These are phyloP conservation scores for Nyctanthes arbortristis DNA, from an alignment of 257 asterid genomes.

Conservation along the genomic window DNA sequence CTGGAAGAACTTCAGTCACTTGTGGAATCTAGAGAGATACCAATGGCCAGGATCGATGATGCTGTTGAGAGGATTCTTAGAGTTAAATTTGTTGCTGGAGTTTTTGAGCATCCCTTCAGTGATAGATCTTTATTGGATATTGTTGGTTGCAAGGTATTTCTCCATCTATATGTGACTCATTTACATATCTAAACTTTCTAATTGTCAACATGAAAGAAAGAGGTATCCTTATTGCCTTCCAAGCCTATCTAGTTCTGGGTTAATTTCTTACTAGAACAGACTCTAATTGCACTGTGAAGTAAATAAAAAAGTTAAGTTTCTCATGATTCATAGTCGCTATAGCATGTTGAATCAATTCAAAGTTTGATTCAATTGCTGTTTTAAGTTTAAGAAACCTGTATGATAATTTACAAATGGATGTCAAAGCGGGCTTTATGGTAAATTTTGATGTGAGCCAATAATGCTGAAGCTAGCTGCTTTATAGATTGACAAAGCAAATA, in stretches of 20 bases:
- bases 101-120: conserved; percentile 76
- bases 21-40: conserved; percentile 82
- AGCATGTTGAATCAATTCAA: background rate
- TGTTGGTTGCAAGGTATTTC: conserved; percentile 90
- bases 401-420: conserved; percentile 4
- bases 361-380: background rate
- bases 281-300: conserved; percentile 1
- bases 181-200: background rate
- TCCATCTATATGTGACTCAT: conserved; percentile 12
- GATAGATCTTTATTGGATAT: conserved; percentile 78
- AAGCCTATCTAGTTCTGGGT: conserved; percentile 16
- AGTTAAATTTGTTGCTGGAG: conserved; percentile 83
- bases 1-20: conserved; percentile 71
- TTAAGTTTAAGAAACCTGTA: background rate
- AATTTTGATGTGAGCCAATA: conserved; percentile 2
- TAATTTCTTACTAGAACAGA: background rate
- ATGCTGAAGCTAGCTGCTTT: conserved; percentile 4
- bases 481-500: background rate
- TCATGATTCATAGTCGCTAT: background rate
- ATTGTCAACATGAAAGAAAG: conserved; percentile 10
- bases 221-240: background rate
- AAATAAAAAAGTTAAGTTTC: conserved; percentile 1
- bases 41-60: conserved; percentile 81
- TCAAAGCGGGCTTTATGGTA: background rate
- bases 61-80: conserved; percentile 93